Evolutionary conservation across 1,284 basidiomycete species (phyloP).

Genomic region (Ustilago sp.): DNA sequence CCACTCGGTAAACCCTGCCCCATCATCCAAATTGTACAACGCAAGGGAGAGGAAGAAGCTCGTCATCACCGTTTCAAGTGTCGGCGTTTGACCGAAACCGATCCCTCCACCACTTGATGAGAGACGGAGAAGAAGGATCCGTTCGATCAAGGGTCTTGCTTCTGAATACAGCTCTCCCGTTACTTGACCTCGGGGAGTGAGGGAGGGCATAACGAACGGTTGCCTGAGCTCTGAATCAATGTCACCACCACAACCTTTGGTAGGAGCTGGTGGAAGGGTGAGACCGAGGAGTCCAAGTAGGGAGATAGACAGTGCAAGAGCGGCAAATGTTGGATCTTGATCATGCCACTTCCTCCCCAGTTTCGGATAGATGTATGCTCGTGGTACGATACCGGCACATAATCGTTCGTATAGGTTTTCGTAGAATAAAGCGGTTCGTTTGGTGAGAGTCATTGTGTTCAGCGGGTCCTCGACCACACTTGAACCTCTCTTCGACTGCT

Average conservation of each 20-base stretch:
- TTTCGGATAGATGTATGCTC: conserved; percentile 50
- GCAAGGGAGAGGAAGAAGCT: conserved; percentile 50
- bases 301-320: conserved; percentile 53
- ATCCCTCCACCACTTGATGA: conserved; percentile 23
- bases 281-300: conserved; percentile 43
- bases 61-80: conserved; percentile 36
- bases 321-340: conserved; percentile 50
- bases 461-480: conserved; percentile 18
- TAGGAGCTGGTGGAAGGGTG: conserved; percentile 6
- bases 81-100: conserved; percentile 40
- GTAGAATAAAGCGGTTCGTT: conserved; percentile 59
- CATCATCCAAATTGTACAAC: conserved; percentile 40
- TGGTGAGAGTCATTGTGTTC: conserved; percentile 56
- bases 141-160: conserved; percentile 20
- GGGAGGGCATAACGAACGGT: conserved; percentile 27
- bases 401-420: conserved; percentile 59
- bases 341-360: conserved; percentile 50
- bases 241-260: not conserved
- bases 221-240: conserved; percentile 7
- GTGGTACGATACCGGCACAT: conserved; percentile 51
- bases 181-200: conserved; percentile 1
- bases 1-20: conserved; percentile 25
- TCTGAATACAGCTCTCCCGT: not conserved
- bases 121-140: conserved; percentile 19
- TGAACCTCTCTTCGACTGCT: not conserved